Evolutionary conservation across 495 filamentous ascomycete species (phyloP), one percentile per base, ranked within the genome.

Genomic region (Podospora pseudopauciseta): DNA sequence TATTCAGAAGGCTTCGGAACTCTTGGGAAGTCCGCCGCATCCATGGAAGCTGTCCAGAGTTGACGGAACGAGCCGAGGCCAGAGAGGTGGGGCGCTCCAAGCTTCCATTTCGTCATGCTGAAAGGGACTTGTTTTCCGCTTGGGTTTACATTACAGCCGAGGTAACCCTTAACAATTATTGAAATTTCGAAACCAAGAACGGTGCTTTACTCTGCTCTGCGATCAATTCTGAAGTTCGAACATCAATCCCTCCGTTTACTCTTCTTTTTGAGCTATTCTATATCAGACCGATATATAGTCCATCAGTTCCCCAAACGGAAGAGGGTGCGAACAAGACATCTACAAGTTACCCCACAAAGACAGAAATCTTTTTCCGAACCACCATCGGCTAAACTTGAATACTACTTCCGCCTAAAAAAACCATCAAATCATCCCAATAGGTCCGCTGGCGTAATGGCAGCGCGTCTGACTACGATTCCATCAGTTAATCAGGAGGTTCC

Each of bases 361-460:
- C 13, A 34, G 44, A 26, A 32, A 18, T 54, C 7, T 32, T 7
- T 32, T 32, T 20, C 5, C 19, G 20, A 27, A 26, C 5, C 63
- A 56, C n/a, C 23, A 56, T 27, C 18, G 27, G 16, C 63, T 55
- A 28, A 13, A 23, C 49, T n/a, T 15, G 0, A 27, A 30, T 26
- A 23, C 55, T 30, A 15, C 9, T 23, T n/a, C 39, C 39, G 5
- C 13, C 1, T 49, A 3, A 0, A n/a, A n/a, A n/a, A n/a, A n/a
- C n/a, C 63, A 56, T 27, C 65, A 39, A 39, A 26, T 28, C 20
- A 16, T 23, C 23, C n/a, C 13, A n/a, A 55, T 60, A 23, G 66
- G 66, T 67, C 66, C 66, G 66, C 66, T 67, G 66, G 66, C 66
- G 57, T 56, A 66, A 66, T 66, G 65, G 65, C 65, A 66, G 65